Conservation (phyloP, 352 stramenopile species). For the Phytophthora sansomeana region DNA sequence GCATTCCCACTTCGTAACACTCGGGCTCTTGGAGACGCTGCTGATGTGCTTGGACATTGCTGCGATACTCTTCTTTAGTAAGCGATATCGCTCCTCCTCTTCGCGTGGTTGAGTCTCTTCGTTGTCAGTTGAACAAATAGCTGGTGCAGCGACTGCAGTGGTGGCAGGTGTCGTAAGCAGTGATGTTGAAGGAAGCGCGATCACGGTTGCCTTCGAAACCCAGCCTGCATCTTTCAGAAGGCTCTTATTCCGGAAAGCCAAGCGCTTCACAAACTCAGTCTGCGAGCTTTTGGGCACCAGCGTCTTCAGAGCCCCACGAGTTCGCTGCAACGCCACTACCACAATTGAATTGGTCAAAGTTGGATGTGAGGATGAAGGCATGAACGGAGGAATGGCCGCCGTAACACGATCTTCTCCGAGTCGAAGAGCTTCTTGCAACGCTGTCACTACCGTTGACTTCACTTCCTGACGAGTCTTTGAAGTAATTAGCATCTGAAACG, state of each 20-base stretch:
- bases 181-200: background rate
- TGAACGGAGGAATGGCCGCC: slow-evolving; percentile 38
- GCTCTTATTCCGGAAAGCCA: slow-evolving; percentile 48
- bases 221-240: slow-evolving; percentile 48
- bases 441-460: slow-evolving; percentile 25
- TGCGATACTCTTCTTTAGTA: slow-evolving; percentile 32
- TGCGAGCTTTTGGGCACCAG: slow-evolving; percentile 55
- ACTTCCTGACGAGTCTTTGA: slow-evolving; percentile 40
- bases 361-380: slow-evolving; percentile 49
- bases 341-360: slow-evolving; percentile 46
- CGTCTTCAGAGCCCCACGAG: slow-evolving; percentile 34
- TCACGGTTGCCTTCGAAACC: slow-evolving; percentile 3
- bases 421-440: slow-evolving; percentile 40
- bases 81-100: slow-evolving; percentile 7
- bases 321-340: slow-evolving; percentile 45
- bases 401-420: slow-evolving; percentile 47
- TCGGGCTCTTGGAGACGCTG: slow-evolving; percentile 4
- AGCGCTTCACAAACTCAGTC: slow-evolving; percentile 60
- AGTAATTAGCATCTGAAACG: slow-evolving; percentile 54
- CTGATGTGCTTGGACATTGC: slow-evolving; percentile 17
- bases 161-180: background rate
- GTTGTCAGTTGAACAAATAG: background rate
- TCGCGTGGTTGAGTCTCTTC: background rate
- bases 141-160: background rate
- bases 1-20: slow-evolving; percentile 26